Conservation (phyloP, 1,284 basidiomycete genomes). For the Fomitiporia mediterranea region DNA sequence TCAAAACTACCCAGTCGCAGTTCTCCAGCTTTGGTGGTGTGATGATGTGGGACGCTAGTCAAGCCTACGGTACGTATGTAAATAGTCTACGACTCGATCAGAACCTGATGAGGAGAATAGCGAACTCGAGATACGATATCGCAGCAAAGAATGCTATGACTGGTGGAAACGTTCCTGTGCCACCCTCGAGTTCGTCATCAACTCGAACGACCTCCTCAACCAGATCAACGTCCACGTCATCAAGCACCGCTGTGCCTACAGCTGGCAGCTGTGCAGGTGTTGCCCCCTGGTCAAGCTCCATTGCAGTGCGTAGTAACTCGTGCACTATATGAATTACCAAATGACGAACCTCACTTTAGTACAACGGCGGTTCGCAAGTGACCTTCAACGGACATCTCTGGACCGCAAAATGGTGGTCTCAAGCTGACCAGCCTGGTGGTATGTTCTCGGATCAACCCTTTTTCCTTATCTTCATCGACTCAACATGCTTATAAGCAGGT, state of each 20-base stretch:
- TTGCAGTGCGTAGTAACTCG: constrained; percentile 36
- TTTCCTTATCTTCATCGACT: not conserved
- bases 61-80: constrained; percentile 47
- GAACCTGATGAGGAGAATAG: constrained; percentile 28
- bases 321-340: not conserved
- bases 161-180: constrained; percentile 25
- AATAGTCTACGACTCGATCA: not conserved
- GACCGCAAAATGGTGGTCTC: constrained; percentile 57
- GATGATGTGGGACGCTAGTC: constrained; percentile 65
- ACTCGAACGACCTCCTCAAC: constrained; percentile 26
- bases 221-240: constrained; percentile 21
- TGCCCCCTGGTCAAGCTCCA: constrained; percentile 39
- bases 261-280: constrained; percentile 44
- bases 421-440: constrained; percentile 50
- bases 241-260: constrained; percentile 28
- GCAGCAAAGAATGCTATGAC: constrained; percentile 49
- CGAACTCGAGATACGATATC: constrained; percentile 47
- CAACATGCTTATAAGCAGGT: not conserved
- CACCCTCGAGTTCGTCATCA: constrained; percentile 3
- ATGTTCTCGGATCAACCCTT: not conserved
- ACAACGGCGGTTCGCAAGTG: constrained; percentile 16
- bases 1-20: constrained; percentile 38
- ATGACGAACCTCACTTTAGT: not conserved
- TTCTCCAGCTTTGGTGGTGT: constrained; percentile 65
- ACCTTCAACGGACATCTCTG: constrained; percentile 36